These are phyloP conservation scores for Mucor ambiguus DNA, from an alignment of 371 early-diverging fungal genomes.

Conservation along the genomic window DNA sequence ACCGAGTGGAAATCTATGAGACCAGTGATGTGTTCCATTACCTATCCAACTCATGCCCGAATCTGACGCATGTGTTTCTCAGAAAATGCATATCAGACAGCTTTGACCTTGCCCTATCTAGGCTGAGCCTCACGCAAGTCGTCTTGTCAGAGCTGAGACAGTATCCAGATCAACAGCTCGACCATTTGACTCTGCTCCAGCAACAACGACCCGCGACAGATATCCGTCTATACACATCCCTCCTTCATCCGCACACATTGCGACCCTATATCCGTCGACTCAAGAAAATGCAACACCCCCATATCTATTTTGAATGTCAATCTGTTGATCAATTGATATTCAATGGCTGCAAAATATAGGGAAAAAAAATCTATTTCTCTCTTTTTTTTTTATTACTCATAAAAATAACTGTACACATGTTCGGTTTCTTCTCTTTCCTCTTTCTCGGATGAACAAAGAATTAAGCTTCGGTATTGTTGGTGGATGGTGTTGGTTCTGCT, in stretches of 20 bases:
- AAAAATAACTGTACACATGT: conserved; percentile 17
- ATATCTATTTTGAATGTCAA: conserved; percentile 6
- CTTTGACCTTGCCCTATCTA: neutral
- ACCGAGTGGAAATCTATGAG: neutral
- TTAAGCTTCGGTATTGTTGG: neutral
- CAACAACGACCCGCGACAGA: neutral
- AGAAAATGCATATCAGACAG: neutral
- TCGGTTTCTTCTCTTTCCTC: conserved; percentile 1
- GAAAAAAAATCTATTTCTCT: neutral
- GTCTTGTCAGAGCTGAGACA: neutral
- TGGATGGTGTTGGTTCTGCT: neutral
- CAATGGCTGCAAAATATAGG: conserved; percentile 13
- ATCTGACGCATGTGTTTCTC: neutral
- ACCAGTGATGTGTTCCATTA: neutral
- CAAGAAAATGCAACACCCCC: neutral
- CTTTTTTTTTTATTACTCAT: conserved; percentile 1
- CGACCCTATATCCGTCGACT: conserved; percentile 8
- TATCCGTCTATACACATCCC: conserved; percentile 6
- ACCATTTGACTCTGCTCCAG: neutral
- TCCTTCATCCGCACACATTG: neutral
- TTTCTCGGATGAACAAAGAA: neutral
- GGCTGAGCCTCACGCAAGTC: neutral
- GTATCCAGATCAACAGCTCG: neutral
- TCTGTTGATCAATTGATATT: conserved; percentile 14
- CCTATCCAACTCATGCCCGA: neutral